Evolutionary conservation across 805 yeast species (phyloP).

Genomic region (Teunomyces kruisii): DNA sequence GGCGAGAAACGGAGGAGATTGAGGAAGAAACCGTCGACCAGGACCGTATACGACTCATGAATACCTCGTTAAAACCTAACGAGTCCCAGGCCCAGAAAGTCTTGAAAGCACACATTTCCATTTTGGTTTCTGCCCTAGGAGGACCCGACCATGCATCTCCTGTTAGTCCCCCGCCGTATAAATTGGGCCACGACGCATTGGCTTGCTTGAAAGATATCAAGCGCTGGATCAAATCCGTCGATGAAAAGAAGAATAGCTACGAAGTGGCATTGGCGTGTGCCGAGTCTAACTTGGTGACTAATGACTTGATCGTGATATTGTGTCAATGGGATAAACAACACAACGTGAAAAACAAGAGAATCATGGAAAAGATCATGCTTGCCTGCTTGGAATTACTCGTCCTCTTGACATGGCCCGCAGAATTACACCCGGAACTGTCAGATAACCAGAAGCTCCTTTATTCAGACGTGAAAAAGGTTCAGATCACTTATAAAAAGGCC

Average conservation of each 20-base stretch:
- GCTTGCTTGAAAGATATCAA: conserved; percentile 87
- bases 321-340: conserved; percentile 62
- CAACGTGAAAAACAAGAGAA: conserved; percentile 25
- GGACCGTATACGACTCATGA: conserved; percentile 24
- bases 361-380: conserved; percentile 62
- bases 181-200: conserved; percentile 82
- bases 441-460: conserved; percentile 57
- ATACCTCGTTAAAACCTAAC: conserved; percentile 27
- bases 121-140: conserved; percentile 85
- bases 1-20: neutral
- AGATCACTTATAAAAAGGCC: conserved; percentile 67
- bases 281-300: conserved; percentile 68
- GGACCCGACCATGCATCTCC: conserved; percentile 71
- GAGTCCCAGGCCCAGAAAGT: conserved; percentile 39
- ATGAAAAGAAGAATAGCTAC: conserved; percentile 65
- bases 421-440: conserved; percentile 58
- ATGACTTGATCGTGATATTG: conserved; percentile 74
- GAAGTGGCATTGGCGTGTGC: conserved; percentile 89
- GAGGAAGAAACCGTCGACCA: conserved; percentile 14
- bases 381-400: conserved; percentile 79
- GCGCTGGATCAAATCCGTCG: conserved; percentile 83
- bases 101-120: conserved; percentile 70
- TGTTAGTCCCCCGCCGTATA: conserved; percentile 54
- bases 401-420: conserved; percentile 82
- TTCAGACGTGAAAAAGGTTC: conserved; percentile 63